These are phyloP conservation scores for Coprinopsis sp. DNA, from an alignment of 768 basidiomycete genomes.

Conservation along the genomic window DNA sequence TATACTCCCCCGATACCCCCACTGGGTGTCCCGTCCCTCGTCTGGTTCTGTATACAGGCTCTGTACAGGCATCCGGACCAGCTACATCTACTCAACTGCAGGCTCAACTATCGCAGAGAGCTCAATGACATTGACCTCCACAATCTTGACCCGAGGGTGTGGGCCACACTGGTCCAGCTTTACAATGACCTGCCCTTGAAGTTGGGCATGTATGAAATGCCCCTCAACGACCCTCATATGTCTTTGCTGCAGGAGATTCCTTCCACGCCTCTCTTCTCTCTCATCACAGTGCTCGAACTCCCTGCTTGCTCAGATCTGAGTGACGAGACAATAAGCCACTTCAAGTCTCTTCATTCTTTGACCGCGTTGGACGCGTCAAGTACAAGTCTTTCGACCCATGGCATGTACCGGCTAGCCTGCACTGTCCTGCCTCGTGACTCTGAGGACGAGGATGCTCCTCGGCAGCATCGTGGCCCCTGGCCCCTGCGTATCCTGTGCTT, in stretches of 20 bases:
- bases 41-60: conserved; percentile 43
- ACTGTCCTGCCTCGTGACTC: conserved; percentile 27
- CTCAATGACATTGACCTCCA: conserved; percentile 30
- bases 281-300: conserved; percentile 62
- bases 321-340: conserved; percentile 48
- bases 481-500: conserved; percentile 55
- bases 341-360: conserved; percentile 51
- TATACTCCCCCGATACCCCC: conserved; percentile 21
- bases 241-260: conserved; percentile 55
- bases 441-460: conserved; percentile 7
- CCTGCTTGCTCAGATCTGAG: conserved; percentile 50
- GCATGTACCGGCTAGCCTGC: conserved; percentile 47
- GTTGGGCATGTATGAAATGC: conserved; percentile 38
- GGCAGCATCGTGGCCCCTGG: conserved; percentile 44
- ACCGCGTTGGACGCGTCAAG: conserved; percentile 60
- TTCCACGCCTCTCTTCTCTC: conserved; percentile 50
- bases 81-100: conserved; percentile 30
- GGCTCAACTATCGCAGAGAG: conserved; percentile 37
- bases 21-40: conserved; percentile 44
- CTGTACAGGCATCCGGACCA: conserved; percentile 44
- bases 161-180: conserved; percentile 59
- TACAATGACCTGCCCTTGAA: conserved; percentile 47
- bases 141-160: conserved; percentile 50
- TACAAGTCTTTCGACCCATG: conserved; percentile 48
- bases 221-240: conserved; percentile 51